Base-by-base conservation (phyloP, 257 asterid species). In the Jasminum sambac region DNA sequence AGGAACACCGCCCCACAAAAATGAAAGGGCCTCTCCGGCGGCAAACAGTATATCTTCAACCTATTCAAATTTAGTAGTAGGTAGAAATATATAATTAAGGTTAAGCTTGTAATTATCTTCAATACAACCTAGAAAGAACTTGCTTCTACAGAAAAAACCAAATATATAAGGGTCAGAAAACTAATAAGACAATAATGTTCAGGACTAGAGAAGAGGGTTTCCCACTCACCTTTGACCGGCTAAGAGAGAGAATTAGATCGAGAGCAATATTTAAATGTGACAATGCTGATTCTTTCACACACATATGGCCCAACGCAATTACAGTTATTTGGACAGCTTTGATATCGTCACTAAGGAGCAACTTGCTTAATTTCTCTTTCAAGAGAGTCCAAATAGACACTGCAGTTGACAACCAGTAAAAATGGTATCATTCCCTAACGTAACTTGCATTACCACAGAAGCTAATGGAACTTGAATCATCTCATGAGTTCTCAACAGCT, bases 11-110 rank as follows among this genome's bases (percentile, higher is more conserved):
- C 99, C 99, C 98, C 98, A 95, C 84, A 89, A 58, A 83, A 95
- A 95, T 72, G 99, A 86, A 79, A 95, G 88, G 63, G 99, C 98
- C 86, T 95, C 99, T 52, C 99, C 99, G 77, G 98, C 99, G 79
- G 96, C 96, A 88, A 95, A 95, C 74, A 95, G 82, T 86, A 85
- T 79, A 80, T 95, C 99, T 76, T 95, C 99, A 64, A 88, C 96
- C 99, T 94, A 85, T 71, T 63, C 70, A 77, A 76, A 19, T 9
- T 30, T 68, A 60, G 58, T 52, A 64, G 52, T 34, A 48, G 66
- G 64, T 42, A 68, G 63, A 38, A 58, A 34, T 52, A 37, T 62
- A 44, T 66, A n/a, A 50, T 55, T 61, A 41, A 50, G 34, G 66
- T 64, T 72, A 72, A 70, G 52, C 17, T 68, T 48, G 10, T 25